Evolutionary conservation across 2,329 filamentous ascomycete species (phyloP).

Genomic region (Aspergillus sp.): DNA sequence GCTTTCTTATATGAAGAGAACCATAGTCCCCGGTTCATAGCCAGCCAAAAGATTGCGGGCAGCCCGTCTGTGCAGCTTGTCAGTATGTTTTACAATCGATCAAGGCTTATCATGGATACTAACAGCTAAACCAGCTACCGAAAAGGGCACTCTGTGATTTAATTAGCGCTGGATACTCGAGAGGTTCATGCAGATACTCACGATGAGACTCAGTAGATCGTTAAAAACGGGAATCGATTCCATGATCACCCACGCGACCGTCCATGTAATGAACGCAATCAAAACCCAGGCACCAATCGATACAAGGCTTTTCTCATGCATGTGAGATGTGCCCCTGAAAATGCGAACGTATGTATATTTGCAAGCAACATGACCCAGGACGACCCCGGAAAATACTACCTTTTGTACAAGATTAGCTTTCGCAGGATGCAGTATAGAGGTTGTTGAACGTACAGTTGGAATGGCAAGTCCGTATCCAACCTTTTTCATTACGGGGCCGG

Average conservation of each 20-base stretch:
- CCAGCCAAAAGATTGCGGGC: background rate
- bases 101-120: background rate
- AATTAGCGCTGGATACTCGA: background rate
- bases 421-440: background rate
- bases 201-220: background rate
- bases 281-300: background rate
- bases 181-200: background rate
- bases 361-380: constrained; percentile 64
- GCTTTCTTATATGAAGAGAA: background rate
- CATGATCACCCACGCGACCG: background rate
- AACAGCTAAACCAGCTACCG: too few relatives aligned
- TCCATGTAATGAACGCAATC: background rate
- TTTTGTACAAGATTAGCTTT: constrained; percentile 8
- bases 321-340: background rate
- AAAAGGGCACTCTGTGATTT: background rate
- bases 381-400: constrained; percentile 68
- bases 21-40: background rate
- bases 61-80: background rate
- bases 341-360: constrained; percentile 57
- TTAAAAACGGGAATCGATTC: background rate
- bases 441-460: constrained; percentile 51
- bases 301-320: background rate
- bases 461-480: constrained; percentile 67
- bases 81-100: background rate
- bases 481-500: constrained; percentile 57